Base-by-base conservation (phyloP, 2,329 filamentous ascomycete species). In the Sclerotinia glacialis region DNA sequence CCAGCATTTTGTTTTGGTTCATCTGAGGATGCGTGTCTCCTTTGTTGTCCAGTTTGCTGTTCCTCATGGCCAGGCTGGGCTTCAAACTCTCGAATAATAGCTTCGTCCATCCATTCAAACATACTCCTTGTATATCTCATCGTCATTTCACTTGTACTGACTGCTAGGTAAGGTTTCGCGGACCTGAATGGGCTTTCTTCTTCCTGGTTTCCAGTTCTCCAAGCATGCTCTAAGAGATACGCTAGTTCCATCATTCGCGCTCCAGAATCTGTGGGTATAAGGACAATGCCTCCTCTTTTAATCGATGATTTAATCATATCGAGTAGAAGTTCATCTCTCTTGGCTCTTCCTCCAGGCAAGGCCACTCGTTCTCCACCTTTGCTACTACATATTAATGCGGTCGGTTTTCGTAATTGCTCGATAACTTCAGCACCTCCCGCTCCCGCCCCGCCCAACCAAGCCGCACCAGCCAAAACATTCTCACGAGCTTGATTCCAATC, bases 21-120 rank as follows among this genome's bases (percentile, higher is more conserved):
- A 16, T 80, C 77, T 0, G 37, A 40, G 37, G 2, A 14, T 40
- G 79, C 78, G 14, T 80, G 78, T 23, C 40, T 65, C 68, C 80
- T 82, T 4, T 79, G 75, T 69, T 82, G 80, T 67, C 78, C 79
- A 9, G 74, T 68, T 60, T 79, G 78, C n/a, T 73, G 70, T 14
- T 73, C 72, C n/a, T 63, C 60, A 14, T 63, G 60, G 18, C 60
- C 60, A 53, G 40, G 77, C 74, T 58, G 88, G 83, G 89, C 87
- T 76, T 97, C 93, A 69, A 97, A 96, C 73, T 98, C 94, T 65
- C 93, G 88, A 52, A 96, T 90, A 67, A 99, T 96, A 67, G 88
- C 89, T 74, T 97, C 93, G 75, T 98, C 93, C 93, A 99, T 98
- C 95, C 95, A 99, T 76, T 99, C 95, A 42, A 99, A 82, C 91